phyloP scores from a whole-genome alignment of 148 eudicot species.

The Camellia granthamiana region DNA sequence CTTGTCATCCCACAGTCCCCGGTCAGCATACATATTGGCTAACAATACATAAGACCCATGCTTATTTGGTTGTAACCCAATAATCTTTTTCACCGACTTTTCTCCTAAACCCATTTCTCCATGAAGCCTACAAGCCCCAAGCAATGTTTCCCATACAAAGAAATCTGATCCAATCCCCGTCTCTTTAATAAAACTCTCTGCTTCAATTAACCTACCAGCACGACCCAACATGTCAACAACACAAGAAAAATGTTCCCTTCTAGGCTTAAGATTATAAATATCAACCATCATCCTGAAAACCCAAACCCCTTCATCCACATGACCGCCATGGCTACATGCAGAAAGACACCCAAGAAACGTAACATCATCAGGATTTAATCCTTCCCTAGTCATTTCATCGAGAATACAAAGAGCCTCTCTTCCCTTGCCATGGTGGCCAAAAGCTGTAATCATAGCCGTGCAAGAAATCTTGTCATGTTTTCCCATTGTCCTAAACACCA shows the following conservation, averaged over 20 bases:
- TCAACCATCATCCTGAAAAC: slow-evolving; percentile 25
- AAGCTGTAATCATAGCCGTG: slow-evolving; percentile 37
- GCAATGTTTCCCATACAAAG: slow-evolving; percentile 35
- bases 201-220: slow-evolving; percentile 37
- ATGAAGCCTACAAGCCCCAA: slow-evolving; percentile 39
- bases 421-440: slow-evolving; percentile 36
- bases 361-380: slow-evolving; percentile 31
- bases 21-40: slow-evolving; percentile 42
- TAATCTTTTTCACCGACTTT: slow-evolving; percentile 20
- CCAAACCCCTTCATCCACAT: slow-evolving; percentile 28
- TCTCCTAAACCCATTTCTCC: slow-evolving; percentile 33
- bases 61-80: slow-evolving; percentile 25
- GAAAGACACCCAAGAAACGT: slow-evolving; percentile 37
- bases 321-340: slow-evolving; percentile 41
- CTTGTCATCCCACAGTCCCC: slow-evolving; percentile 39
- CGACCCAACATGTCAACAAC: slow-evolving; percentile 42
- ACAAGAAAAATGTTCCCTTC: slow-evolving; percentile 40
- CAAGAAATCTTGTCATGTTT: slow-evolving; percentile 35
- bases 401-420: slow-evolving; percentile 31
- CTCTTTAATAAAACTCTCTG: slow-evolving; percentile 30
- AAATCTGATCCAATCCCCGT: slow-evolving; percentile 28
- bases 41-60: slow-evolving; percentile 33
- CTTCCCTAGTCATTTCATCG: slow-evolving; percentile 17
- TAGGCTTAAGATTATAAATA: slow-evolving; percentile 22
- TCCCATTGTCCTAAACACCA: slow-evolving; percentile 32